phyloP scores from a whole-genome alignment of 139 green algal genomes.

The Volvox reticuliferus region DNA sequence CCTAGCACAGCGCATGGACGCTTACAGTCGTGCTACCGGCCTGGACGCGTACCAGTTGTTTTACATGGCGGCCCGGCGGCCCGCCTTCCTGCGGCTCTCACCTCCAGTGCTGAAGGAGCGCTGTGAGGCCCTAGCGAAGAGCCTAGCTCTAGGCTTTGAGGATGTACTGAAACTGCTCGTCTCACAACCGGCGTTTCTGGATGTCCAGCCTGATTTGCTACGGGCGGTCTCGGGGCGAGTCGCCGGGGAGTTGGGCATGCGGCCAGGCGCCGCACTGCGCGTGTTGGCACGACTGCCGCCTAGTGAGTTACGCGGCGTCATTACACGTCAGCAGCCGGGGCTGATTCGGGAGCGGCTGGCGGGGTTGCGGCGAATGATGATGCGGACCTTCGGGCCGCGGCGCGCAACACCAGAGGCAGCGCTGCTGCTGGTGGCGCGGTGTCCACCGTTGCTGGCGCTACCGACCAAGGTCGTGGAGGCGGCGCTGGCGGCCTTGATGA shows the following conservation, averaged over 20 bases:
- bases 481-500: conserved; percentile 28
- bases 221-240: neutral
- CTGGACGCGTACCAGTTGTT: conserved; percentile 27
- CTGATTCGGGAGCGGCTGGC: conserved; percentile 6
- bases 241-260: neutral
- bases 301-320: neutral
- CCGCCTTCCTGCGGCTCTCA: conserved; percentile 1
- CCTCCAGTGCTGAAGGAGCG: neutral
- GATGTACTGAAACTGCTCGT: neutral
- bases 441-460: conserved; percentile 32
- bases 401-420: neutral
- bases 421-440: conserved; percentile 33
- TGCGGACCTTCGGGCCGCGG: neutral
- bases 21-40: conserved; percentile 6
- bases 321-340: neutral
- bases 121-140: neutral
- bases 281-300: conserved; percentile 17
- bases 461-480: conserved; percentile 16
- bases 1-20: conserved; percentile 7
- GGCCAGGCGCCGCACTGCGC: neutral
- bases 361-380: conserved; percentile 15
- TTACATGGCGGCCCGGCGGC: conserved; percentile 29
- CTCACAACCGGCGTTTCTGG: conserved; percentile 31
- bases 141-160: neutral
- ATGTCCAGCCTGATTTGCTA: neutral